Base-by-base conservation (phyloP, 1,139 yeast species). In the Candida mesenterica region DNA sequence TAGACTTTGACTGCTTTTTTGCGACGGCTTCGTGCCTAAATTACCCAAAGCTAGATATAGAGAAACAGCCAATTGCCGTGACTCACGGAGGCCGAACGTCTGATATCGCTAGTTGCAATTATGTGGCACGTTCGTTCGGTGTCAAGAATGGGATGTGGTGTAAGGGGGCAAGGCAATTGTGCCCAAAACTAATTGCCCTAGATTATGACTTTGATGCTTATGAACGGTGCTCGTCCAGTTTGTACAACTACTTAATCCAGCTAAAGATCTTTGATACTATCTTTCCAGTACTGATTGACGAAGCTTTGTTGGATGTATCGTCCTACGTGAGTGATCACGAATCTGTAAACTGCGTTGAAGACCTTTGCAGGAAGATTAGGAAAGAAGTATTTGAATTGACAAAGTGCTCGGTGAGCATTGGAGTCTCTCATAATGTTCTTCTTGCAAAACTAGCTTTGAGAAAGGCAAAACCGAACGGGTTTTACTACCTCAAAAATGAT, bases 1-100 rank as follows among this genome's bases (percentile, higher is more conserved):
- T 90, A 24, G 98, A 92, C 56, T 92, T 88, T 57, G 98, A 92
- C 56, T 88, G 96, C 46, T 92, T 92, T 52, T 92, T 92, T 59
- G 97, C 90, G 1, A 73, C 95, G 0, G 96, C 86, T 0, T 85
- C 97, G 0, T 75, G 87, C 10, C 62, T 80, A 34, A 65, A 61
- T 5, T 65, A 69, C 29, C 82, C 84, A 0, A 66, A 79, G 5
- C 49, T 79, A 15, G 80, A 82, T 48, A 69, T 82, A 10, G 52
- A 72, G 10, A 64, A 45, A 5, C 77, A 71, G 18, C 95, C 97
- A 0, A 72, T 89, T 3, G 89, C 94, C 31, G 97, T 92, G 0
- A 79, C 95, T 4, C 90, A 88, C 56, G 96, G 97, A 9, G 75
- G 75, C 0, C 65, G 65, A 4, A 69, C 79, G 2, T 71, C 78